These are phyloP conservation scores for Diplodia sapinea DNA, from an alignment of 2,329 filamentous ascomycete species.

Conservation along the genomic window DNA sequence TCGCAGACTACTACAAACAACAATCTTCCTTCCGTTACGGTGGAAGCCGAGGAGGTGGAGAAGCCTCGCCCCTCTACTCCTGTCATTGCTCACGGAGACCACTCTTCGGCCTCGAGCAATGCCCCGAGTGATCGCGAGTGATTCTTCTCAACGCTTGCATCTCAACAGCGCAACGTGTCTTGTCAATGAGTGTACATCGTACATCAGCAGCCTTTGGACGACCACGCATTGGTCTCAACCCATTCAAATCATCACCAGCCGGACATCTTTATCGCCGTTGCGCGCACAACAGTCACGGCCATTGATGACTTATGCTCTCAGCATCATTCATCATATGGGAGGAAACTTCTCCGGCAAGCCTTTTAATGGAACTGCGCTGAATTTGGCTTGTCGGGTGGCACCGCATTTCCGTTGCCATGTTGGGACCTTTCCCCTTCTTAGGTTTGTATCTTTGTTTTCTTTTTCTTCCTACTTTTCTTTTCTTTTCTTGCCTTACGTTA, in stretches of 20 bases:
- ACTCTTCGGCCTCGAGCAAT: conserved; percentile 31
- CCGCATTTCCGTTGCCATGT: conserved; percentile 28
- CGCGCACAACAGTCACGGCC: conserved; percentile 12
- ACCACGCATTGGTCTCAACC: conserved; percentile 24
- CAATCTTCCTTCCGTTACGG: conserved; percentile 27
- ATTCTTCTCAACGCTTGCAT: conserved; percentile 3
- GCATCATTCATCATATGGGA: conserved; percentile 25
- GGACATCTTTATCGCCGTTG: conserved; percentile 18
- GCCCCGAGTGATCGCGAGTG: conserved; percentile 31
- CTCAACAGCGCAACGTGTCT: conserved; percentile 16
- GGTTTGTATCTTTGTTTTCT: conserved; percentile 28
- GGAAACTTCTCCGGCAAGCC: conserved; percentile 30
- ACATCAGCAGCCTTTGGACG: conserved; percentile 27
- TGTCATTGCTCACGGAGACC: conserved; percentile 32
- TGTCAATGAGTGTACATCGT: conserved; percentile 29
- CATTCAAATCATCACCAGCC: conserved; percentile 24
- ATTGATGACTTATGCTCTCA: conserved; percentile 14
- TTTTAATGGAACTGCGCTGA: conserved; percentile 16
- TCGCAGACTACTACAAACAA: conserved; percentile 15
- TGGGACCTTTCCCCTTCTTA: conserved; percentile 29
- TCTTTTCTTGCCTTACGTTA: conserved; percentile 22
- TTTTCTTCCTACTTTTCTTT: conserved; percentile 27
- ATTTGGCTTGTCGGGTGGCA: conserved; percentile 29
- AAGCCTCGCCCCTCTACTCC: conserved; percentile 30
- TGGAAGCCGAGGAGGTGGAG: conserved; percentile 26